Conservation (phyloP, 441 rosid genomes). For the Hura crepitans region DNA sequence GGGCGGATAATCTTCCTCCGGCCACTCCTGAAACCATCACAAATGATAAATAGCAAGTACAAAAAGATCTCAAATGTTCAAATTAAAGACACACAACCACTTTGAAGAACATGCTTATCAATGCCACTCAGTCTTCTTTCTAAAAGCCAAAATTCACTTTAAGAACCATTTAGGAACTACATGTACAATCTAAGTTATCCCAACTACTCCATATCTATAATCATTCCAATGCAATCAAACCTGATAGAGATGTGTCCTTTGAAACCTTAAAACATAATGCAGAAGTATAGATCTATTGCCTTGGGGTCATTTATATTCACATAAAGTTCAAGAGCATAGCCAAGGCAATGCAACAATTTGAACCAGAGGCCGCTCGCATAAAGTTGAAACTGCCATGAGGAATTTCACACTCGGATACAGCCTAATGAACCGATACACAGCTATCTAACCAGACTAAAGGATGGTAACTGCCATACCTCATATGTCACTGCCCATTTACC, state of each 20-base stretch:
- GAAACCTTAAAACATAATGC: too few species aligned
- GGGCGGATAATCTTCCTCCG: slow-evolving; percentile 93
- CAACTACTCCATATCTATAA: too few species aligned
- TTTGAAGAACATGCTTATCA: not conserved
- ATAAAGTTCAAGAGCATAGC: not conserved
- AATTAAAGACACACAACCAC: not conserved
- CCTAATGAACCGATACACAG: slow-evolving; percentile 3
- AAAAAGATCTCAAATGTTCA: slow-evolving; percentile 8
- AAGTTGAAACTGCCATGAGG: not conserved
- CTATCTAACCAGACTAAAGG: not conserved
- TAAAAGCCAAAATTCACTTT: too few species aligned
- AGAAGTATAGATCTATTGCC: too few species aligned
- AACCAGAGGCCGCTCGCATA: not conserved
- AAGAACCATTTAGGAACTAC: too few species aligned
- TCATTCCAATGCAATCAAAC: too few species aligned
- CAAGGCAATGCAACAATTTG: not conserved
- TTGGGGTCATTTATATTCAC: not conserved
- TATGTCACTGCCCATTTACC: slow-evolving; percentile 95
- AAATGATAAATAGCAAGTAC: not conserved
- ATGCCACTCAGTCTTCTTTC: not conserved
- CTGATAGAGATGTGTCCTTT: too few species aligned
- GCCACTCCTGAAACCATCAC: slow-evolving; percentile 71
- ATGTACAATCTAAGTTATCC: too few species aligned
- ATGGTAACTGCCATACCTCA: slow-evolving; percentile 45
- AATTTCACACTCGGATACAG: not conserved